These are phyloP conservation scores for Alternaria angustiovoidea DNA, from an alignment of 2,329 filamentous ascomycete species.

Conservation along the genomic window DNA sequence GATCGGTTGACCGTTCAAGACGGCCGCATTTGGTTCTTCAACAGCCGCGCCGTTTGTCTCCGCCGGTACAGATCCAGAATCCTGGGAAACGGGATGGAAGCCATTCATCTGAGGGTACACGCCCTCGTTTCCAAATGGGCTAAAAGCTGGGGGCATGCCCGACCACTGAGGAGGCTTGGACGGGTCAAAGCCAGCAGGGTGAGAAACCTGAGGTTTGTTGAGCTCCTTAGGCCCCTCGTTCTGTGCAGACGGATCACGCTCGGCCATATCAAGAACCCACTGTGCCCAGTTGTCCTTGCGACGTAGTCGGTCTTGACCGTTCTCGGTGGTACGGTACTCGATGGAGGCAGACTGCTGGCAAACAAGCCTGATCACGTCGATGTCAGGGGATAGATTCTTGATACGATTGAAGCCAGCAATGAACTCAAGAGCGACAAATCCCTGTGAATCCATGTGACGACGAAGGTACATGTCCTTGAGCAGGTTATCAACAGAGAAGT, in stretches of 20 bases:
- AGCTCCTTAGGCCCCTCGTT: conserved; percentile 71
- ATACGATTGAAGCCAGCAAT: conserved; percentile 89
- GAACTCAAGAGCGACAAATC: conserved; percentile 82
- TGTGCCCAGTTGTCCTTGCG: conserved; percentile 78
- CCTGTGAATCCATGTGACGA: conserved; percentile 92
- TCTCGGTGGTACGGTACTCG: conserved; percentile 77
- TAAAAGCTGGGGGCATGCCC: conserved; percentile 32
- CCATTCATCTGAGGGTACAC: conserved; percentile 42
- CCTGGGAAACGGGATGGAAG: conserved; percentile 29
- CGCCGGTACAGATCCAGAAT: conserved; percentile 12
- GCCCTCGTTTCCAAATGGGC: conserved; percentile 33
- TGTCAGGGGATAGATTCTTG: conserved; percentile 73
- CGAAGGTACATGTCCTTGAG: conserved; percentile 92
- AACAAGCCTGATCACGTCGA: conserved; percentile 76
- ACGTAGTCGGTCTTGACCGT: conserved; percentile 81
- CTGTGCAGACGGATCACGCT: conserved; percentile 76
- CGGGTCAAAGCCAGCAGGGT: conserved; percentile 47
- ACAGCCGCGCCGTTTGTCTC: conserved; percentile 34
- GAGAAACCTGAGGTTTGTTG: conserved; percentile 51
- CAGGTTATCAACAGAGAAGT: conserved; percentile 95
- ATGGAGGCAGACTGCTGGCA: conserved; percentile 76
- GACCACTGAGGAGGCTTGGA: conserved; percentile 41
- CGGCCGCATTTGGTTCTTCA: conserved; percentile 33
- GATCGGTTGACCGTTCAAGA: conserved; percentile 37
- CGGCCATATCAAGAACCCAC: conserved; percentile 76